Evolutionary conservation across 2,329 filamentous ascomycete genomes (phyloP).

Genomic region (Penicillium corylophilum): DNA sequence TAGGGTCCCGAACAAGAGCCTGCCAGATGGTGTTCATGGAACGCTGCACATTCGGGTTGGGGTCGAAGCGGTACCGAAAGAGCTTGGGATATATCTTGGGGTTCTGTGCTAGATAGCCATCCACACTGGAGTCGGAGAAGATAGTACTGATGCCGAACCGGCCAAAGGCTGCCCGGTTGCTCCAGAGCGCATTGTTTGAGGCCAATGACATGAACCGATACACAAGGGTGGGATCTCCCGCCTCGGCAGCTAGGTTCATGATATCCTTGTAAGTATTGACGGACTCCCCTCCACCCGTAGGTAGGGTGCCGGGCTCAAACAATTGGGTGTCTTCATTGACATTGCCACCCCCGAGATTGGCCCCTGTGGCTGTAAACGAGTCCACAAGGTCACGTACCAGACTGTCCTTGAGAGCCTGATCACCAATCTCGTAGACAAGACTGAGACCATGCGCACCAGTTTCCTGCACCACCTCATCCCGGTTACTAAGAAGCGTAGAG

Average conservation of each 20-base stretch:
- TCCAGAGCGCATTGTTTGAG: conserved; percentile 95
- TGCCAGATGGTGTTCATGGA: conserved; percentile 99
- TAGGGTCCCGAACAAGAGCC: conserved; percentile 85
- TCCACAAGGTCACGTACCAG: conserved; percentile 84
- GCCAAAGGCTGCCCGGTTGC: conserved; percentile 92
- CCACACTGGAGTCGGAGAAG: conserved; percentile 74
- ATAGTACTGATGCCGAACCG: conserved; percentile 90
- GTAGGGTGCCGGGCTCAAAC: conserved; percentile 86
- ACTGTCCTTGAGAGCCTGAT: conserved; percentile 73
- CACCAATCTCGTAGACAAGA: conserved; percentile 92
- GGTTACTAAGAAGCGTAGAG: conserved; percentile 78
- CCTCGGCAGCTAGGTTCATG: conserved; percentile 89
- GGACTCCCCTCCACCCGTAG: conserved; percentile 83
- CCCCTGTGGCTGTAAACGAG: conserved; percentile 71
- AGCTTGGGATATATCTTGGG: conserved; percentile 95
- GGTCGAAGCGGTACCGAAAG: conserved; percentile 91
- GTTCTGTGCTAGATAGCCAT: conserved; percentile 70
- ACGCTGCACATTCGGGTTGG: conserved; percentile 84
- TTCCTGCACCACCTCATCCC: conserved; percentile 94
- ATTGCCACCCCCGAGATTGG: conserved; percentile 66
- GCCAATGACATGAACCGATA: conserved; percentile 99
- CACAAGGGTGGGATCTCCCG: conserved; percentile 91
- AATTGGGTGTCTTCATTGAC: conserved; percentile 89
- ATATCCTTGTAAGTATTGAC: conserved; percentile 98
- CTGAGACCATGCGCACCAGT: conserved; percentile 86